Conservation (phyloP, 2,329 filamentous ascomycete species). For the Catunica adiposa region DNA sequence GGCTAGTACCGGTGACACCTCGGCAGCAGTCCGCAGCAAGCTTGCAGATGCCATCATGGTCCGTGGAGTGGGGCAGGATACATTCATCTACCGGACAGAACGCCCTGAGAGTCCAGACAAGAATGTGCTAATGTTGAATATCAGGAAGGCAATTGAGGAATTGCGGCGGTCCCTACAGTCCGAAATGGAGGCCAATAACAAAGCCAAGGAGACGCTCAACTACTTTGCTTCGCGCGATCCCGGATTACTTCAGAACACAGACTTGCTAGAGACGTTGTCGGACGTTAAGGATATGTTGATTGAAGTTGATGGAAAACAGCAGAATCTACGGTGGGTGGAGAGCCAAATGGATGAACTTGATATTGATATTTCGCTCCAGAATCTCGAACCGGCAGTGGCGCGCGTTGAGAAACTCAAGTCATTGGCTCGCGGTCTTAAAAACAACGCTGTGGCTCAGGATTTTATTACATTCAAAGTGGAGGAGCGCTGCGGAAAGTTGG, state of each 20-base stretch:
- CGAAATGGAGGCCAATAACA: constrained; percentile 75
- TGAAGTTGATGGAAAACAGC: constrained; percentile 90
- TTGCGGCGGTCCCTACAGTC: constrained; percentile 70
- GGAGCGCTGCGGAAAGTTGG: constrained; percentile 63
- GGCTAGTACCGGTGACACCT: constrained; percentile 44
- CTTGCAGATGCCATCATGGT: constrained; percentile 81
- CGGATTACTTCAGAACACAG: constrained; percentile 59
- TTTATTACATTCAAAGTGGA: constrained; percentile 86
- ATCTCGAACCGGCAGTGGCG: constrained; percentile 68
- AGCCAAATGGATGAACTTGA: constrained; percentile 89
- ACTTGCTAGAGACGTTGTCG: constrained; percentile 62
- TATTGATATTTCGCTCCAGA: constrained; percentile 83
- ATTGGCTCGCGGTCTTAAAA: constrained; percentile 64
- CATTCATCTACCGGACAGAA: constrained; percentile 86
- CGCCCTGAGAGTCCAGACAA: constrained; percentile 68
- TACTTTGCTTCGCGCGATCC: constrained; percentile 70
- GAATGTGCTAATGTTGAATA: constrained; percentile 64
- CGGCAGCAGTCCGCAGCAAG: constrained; percentile 36
- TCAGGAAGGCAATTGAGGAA: constrained; percentile 84
- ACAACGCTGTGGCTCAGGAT: constrained; percentile 74
- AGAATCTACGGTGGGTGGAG: constrained; percentile 92
- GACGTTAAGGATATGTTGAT: constrained; percentile 77
- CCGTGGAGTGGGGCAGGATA: constrained; percentile 68
- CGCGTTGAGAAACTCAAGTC: constrained; percentile 72
- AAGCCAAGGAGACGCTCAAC: constrained; percentile 68